These are phyloP conservation scores for Amanita molliuscula DNA, from an alignment of 768 basidiomycete genomes.

Conservation along the genomic window DNA sequence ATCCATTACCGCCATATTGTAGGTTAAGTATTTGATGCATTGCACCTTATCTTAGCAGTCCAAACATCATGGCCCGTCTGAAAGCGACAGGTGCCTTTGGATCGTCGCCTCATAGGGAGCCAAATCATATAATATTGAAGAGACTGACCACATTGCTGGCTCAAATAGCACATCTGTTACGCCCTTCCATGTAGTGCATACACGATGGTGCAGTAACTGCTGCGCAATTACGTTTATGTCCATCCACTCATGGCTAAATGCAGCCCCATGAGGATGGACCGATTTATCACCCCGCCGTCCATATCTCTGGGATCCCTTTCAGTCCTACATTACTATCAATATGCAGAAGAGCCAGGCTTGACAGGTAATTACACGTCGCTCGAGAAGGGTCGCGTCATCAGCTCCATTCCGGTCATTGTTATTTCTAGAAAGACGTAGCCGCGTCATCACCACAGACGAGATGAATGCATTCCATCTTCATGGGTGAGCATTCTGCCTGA, in stretches of 20 bases:
- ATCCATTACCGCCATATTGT: conserved; percentile 68
- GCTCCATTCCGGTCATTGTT: conserved; percentile 58
- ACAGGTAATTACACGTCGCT: conserved; percentile 10
- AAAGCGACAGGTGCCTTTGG: conserved; percentile 51
- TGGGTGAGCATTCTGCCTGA: conserved; percentile 31
- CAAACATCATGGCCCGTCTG: conserved; percentile 67
- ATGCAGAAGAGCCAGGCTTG: conserved; percentile 22
- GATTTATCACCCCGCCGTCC: conserved; percentile 76
- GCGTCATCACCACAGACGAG: conserved; percentile 60
- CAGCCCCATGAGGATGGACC: conserved; percentile 94
- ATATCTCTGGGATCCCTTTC: conserved; percentile 79
- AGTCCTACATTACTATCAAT: conserved; percentile 75
- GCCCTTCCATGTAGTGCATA: conserved; percentile 52
- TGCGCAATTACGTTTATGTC: neutral
- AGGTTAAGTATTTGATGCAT: conserved; percentile 14
- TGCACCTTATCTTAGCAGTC: conserved; percentile 34
- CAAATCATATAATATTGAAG: conserved; percentile 88
- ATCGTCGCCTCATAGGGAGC: conserved; percentile 50
- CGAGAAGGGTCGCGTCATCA: conserved; percentile 42
- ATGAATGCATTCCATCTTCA: conserved; percentile 73
- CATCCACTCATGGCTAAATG: conserved; percentile 3
- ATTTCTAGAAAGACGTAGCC: conserved; percentile 77
- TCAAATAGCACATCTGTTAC: conserved; percentile 5
- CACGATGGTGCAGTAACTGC: conserved; percentile 53
- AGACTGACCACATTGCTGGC: neutral